Evolutionary conservation across 2,329 filamentous ascomycete genomes (phyloP).

Genomic region (Aureobasidium sp.): DNA sequence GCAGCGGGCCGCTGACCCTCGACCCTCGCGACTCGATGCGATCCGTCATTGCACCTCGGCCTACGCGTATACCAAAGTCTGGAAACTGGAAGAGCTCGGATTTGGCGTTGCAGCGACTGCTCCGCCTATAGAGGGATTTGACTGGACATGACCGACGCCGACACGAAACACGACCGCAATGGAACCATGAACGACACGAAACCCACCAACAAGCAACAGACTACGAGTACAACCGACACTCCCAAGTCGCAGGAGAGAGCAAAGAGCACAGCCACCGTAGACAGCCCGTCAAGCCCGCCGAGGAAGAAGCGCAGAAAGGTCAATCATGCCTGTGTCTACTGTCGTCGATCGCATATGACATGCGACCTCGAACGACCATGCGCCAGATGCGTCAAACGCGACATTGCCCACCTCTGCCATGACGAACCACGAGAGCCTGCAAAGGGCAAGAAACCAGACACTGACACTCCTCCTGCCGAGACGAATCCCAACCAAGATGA

Average conservation of each 20-base stretch:
- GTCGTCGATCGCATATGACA: conserved; percentile 47
- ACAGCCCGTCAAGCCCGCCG: conserved; percentile 8
- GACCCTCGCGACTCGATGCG: neutral
- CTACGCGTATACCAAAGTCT: neutral
- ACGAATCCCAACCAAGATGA: neutral
- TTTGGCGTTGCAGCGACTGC: neutral
- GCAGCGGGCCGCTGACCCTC: neutral
- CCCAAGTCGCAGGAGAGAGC: conserved; percentile 1
- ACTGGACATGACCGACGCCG: neutral
- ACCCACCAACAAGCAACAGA: neutral
- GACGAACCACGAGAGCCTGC: conserved; percentile 87
- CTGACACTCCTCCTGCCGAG: neutral
- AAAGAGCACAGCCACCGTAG: conserved; percentile 6
- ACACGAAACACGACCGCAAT: neutral
- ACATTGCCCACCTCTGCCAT: conserved; percentile 96
- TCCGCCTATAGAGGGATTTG: too few species aligned
- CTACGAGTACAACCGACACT: neutral
- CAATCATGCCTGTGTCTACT: conserved; percentile 48
- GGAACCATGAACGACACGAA: neutral
- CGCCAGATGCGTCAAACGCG: conserved; percentile 94
- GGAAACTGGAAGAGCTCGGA: neutral
- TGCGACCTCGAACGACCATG: conserved; percentile 73
- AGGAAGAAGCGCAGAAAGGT: conserved; percentile 45
- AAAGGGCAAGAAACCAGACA: conserved; percentile 37
- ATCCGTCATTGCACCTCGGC: neutral